A percentile compares a stretch with the other conserved stretches of the same genome.
Conservation (phyloP, 306 rosid genomes). For the Oxytropis ochrocephala region DNA sequence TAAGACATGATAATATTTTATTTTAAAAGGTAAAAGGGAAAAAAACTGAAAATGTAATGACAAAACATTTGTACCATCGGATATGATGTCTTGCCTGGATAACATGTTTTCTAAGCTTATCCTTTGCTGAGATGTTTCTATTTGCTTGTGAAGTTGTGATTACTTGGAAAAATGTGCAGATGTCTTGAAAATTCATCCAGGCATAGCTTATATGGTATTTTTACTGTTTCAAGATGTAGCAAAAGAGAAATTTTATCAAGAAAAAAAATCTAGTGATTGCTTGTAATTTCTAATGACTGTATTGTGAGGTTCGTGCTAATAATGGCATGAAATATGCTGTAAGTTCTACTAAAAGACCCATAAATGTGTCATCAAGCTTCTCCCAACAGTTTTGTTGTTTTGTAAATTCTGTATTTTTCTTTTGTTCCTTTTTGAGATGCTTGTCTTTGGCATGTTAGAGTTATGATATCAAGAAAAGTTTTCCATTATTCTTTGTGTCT, state of each 20-base stretch:
- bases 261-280: not conserved
- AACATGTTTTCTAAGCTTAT: conserved; percentile 1
- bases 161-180: not conserved
- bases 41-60: not conserved
- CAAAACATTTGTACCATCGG: not conserved
- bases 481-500: not conserved
- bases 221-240: not conserved
- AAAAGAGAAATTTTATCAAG: not conserved
- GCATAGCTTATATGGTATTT: not conserved
- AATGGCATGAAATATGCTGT: not conserved
- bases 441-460: not conserved
- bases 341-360: not conserved
- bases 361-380: not conserved
- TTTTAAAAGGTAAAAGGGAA: not conserved
- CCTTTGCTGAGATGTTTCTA: not conserved
- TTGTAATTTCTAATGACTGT: not conserved
- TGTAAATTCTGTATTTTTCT: not conserved
- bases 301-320: not conserved
- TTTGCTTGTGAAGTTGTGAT: not conserved
- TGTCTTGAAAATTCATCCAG: not conserved
- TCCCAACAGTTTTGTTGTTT: not conserved
- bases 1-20: not conserved
- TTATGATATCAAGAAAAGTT: not conserved
- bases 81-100: not conserved
- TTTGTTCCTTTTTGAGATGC: not conserved